Evolutionary conservation across 1,139 yeast genomes (phyloP).

Genomic region (Yamadazyma kanchanaburiensis): DNA sequence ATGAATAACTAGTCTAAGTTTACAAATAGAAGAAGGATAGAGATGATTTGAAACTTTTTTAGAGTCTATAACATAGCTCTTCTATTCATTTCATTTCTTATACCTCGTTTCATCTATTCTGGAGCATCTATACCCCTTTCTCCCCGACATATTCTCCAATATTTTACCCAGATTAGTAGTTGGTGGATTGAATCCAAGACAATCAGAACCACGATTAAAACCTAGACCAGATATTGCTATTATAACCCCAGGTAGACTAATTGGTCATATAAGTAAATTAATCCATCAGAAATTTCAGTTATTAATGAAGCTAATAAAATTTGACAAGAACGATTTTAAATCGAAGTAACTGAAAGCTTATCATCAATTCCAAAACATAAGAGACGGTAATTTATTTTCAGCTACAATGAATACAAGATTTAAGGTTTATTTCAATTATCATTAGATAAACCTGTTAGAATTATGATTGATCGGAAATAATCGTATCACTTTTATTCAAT

Average conservation of each 20-base stretch:
- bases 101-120: no score
- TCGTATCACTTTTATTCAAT: no score
- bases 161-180: constrained; percentile 89
- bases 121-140: no score
- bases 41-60: no score
- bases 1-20: no score
- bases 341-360: constrained; percentile 86
- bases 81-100: no score
- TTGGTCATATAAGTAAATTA: constrained; percentile 96
- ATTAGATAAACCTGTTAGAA: constrained; percentile 83
- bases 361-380: constrained; percentile 76
- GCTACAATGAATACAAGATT: constrained; percentile 97
- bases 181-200: constrained; percentile 93
- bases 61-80: no score
- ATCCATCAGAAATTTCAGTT: constrained; percentile 85
- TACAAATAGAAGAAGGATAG: no score
- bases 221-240: constrained; percentile 92
- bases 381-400: constrained; percentile 92
- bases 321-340: constrained; percentile 98
- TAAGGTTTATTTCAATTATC: constrained; percentile 86
- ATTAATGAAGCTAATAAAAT: constrained; percentile 98
- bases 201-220: constrained; percentile 91
- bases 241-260: constrained; percentile 97
- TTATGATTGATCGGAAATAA: constrained; percentile 96
- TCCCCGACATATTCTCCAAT: no score